These are phyloP conservation scores for Candida ovalis DNA, from an alignment of 805 yeast species.

Conservation along the genomic window DNA sequence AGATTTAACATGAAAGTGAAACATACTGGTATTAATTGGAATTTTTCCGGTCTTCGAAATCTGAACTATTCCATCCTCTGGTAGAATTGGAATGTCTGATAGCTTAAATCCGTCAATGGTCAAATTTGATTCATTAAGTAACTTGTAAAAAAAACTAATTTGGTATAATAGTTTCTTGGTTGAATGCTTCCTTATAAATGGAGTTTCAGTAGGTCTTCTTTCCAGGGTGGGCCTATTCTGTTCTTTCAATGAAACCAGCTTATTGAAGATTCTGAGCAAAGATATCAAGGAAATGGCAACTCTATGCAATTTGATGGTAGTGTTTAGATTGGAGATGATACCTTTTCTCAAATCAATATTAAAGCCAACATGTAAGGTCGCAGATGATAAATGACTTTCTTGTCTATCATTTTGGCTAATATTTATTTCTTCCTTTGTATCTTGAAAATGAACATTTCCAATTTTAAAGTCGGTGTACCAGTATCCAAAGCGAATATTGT, in stretches of 20 bases:
- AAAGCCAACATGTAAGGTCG: conserved; percentile 12
- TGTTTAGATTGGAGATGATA: conserved; percentile 9
- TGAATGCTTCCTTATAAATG: not conserved
- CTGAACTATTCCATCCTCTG: conserved; percentile 8
- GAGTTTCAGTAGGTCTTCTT: not conserved
- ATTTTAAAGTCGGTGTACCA: conserved; percentile 7
- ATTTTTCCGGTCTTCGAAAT: conserved; percentile 1
- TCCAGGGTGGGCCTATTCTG: not conserved
- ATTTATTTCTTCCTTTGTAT: not conserved
- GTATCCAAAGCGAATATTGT: not conserved
- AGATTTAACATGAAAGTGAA: conserved; percentile 15
- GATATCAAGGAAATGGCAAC: conserved; percentile 18
- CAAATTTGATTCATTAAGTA: conserved; percentile 22
- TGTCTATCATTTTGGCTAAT: not conserved
- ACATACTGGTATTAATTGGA: conserved; percentile 12
- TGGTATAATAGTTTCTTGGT: conserved; percentile 8
- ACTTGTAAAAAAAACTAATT: conserved; percentile 16
- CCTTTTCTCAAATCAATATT: conserved; percentile 19
- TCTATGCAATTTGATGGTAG: conserved; percentile 9
- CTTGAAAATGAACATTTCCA: conserved; percentile 1
- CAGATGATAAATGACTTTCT: not conserved
- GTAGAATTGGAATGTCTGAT: conserved; percentile 25
- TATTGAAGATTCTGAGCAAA: conserved; percentile 6
- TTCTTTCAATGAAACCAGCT: not conserved
- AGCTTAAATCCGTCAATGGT: conserved; percentile 21